A percentile compares a stretch with the other conserved stretches of the same genome.
Conservation (phyloP, 1,139 yeast species). For the Groenewaldozyma auringiensis region DNA sequence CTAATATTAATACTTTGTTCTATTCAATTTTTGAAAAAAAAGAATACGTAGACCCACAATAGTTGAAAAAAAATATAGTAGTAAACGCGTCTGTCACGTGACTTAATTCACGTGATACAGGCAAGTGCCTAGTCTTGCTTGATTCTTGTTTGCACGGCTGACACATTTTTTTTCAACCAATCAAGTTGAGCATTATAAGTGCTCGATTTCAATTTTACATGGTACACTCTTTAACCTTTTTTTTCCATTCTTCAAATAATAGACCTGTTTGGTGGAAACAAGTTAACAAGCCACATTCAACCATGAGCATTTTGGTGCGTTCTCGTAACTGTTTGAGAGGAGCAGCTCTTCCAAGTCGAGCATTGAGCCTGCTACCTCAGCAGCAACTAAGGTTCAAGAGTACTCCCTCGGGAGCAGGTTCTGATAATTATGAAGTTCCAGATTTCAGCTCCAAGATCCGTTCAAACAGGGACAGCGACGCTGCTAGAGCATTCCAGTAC, state of each 20-base stretch:
- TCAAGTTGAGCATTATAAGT: neutral
- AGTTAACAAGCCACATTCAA: neutral
- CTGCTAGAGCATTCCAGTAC: conserved; percentile 83
- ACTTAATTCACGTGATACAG: too few relatives aligned
- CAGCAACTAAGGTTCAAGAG: conserved; percentile 11
- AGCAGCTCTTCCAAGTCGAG: neutral
- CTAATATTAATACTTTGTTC: too few relatives aligned
- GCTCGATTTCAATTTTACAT: neutral
- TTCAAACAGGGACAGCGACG: conserved; percentile 57
- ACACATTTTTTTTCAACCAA: neutral
- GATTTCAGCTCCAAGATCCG: conserved; percentile 79
- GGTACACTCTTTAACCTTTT: neutral
- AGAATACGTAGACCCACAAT: too few relatives aligned
- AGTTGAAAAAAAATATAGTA: too few relatives aligned
- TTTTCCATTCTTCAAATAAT: neutral
- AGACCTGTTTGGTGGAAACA: neutral
- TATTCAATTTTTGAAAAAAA: too few relatives aligned
- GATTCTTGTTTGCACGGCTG: too few relatives aligned
- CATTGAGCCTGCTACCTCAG: neutral
- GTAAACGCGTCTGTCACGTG: too few relatives aligned
- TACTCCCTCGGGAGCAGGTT: conserved; percentile 34
- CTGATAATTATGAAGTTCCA: conserved; percentile 85
- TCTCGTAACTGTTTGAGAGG: neutral
- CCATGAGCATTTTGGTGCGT: conserved; percentile 1
- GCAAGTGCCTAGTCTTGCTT: too few relatives aligned